These are phyloP conservation scores for Lyophyllum decastes DNA, from an alignment of 768 basidiomycete species.

Conservation along the genomic window DNA sequence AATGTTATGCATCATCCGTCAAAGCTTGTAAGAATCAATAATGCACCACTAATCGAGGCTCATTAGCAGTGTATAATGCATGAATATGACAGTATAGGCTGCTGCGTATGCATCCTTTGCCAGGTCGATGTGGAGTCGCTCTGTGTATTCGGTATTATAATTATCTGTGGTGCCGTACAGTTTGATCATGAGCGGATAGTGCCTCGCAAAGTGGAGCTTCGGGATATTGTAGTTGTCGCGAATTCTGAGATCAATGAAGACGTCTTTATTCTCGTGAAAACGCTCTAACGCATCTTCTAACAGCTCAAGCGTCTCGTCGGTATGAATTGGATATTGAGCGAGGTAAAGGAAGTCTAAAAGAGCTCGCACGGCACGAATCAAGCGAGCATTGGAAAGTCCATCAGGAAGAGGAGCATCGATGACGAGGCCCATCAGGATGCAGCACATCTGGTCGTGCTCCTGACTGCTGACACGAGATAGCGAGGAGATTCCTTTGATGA, in stretches of 20 bases:
- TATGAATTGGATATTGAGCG: conserved; percentile 34
- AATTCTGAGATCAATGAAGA: conserved; percentile 35
- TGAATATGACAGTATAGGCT: not conserved
- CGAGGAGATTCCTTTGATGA: conserved; percentile 34
- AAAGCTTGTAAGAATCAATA: not conserved
- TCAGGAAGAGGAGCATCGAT: conserved; percentile 20
- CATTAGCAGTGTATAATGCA: not conserved
- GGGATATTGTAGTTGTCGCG: conserved; percentile 37
- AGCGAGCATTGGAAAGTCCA: conserved; percentile 8
- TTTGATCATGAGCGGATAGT: conserved; percentile 33
- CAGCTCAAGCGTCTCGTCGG: conserved; percentile 23
- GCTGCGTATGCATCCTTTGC: conserved; percentile 26
- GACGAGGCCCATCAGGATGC: conserved; percentile 30
- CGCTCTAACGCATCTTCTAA: conserved; percentile 25
- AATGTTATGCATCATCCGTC: not conserved
- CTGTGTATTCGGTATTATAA: conserved; percentile 39
- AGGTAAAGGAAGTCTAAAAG: conserved; percentile 41
- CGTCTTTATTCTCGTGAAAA: conserved; percentile 39
- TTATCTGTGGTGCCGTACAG: conserved; percentile 36
- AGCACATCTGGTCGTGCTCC: conserved; percentile 35
- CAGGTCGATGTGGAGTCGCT: conserved; percentile 42
- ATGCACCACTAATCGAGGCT: not conserved
- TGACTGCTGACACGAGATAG: conserved; percentile 33
- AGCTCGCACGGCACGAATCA: conserved; percentile 27
- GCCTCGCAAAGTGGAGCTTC: conserved; percentile 38